phyloP scores from a whole-genome alignment of 2,329 filamentous ascomycete genomes.

The Harringtonia aguacate region DNA sequence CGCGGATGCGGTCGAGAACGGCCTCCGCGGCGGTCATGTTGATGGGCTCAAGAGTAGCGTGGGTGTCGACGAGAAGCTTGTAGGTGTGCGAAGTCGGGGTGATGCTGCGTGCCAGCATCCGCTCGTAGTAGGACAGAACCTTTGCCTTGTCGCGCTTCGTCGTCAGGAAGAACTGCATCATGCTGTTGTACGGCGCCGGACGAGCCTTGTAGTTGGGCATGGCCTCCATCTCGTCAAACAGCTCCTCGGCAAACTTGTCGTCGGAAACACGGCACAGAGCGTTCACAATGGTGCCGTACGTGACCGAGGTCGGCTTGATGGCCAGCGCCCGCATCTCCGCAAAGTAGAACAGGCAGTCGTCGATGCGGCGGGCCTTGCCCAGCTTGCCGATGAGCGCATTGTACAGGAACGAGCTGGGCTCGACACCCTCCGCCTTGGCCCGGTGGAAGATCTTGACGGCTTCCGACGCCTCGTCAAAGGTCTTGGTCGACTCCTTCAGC shows the following conservation, averaged over 20 bases:
- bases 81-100: constrained; percentile 90
- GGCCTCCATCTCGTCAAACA: constrained; percentile 98
- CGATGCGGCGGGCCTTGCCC: constrained; percentile 92
- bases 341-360: constrained; percentile 97
- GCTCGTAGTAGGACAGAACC: constrained; percentile 88
- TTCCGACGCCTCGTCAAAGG: constrained; percentile 93
- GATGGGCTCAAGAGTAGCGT: constrained; percentile 86
- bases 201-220: constrained; percentile 99
- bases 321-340: constrained; percentile 90
- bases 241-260: constrained; percentile 92
- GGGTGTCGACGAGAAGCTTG: constrained; percentile 91
- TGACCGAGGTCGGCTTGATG: constrained; percentile 93
- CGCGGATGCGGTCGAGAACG: constrained; percentile 68
- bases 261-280: constrained; percentile 94
- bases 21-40: constrained; percentile 80
- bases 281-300: constrained; percentile 96
- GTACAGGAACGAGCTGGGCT: constrained; percentile 94
- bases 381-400: constrained; percentile 97
- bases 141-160: constrained; percentile 94
- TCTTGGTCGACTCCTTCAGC: constrained; percentile 92
- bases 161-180: constrained; percentile 99
- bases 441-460: constrained; percentile 96
- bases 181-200: constrained; percentile 94
- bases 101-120: constrained; percentile 82
- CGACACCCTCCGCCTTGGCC: constrained; percentile 85